Evolutionary conservation across 208 protist genomes (phyloP).

Genomic region (Acanthamoeba royreba): DNA sequence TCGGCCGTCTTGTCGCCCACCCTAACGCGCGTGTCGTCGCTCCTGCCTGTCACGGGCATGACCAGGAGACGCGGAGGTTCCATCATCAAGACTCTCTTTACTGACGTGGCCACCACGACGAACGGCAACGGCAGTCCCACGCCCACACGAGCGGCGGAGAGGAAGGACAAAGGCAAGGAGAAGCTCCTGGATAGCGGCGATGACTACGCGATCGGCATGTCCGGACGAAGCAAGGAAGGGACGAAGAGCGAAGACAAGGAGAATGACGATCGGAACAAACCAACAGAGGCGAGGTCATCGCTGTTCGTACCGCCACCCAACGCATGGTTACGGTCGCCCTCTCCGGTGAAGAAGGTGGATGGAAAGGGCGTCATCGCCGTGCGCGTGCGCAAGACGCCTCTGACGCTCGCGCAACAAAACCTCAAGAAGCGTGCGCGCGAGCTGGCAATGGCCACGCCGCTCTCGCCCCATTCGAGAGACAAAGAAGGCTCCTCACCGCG

Average conservation of each 20-base stretch:
- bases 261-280: no score
- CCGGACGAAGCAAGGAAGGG: no score
- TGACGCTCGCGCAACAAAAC: background rate
- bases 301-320: background rate
- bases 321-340: background rate
- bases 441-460: background rate
- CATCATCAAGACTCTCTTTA: conserved; percentile 26
- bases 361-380: background rate
- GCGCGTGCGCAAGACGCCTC: background rate
- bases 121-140: background rate
- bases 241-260: no score
- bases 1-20: no score
- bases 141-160: no score
- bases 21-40: no score
- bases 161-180: background rate
- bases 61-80: background rate
- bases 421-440: background rate
- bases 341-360: background rate
- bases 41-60: background rate
- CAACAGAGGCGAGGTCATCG: background rate
- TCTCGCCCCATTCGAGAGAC: background rate
- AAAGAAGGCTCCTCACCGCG: background rate
- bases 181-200: background rate
- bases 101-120: background rate
- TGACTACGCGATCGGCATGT: background rate